Evolutionary conservation across 2,329 filamentous ascomycete genomes (phyloP).

Genomic region (Diplodia sapinea): DNA sequence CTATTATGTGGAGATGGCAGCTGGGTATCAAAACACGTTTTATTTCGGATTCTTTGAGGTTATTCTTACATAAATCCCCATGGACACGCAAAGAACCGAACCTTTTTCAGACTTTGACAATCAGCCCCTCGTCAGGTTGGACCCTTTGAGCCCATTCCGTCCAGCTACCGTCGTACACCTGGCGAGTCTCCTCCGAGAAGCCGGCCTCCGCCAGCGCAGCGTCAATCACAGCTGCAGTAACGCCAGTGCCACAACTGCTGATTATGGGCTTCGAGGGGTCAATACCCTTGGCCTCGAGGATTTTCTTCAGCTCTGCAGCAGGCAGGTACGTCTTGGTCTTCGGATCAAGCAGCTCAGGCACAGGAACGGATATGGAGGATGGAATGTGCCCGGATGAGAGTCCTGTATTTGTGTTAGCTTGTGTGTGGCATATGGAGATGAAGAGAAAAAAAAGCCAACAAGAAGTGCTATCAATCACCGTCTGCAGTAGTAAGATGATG

Average conservation of each 20-base stretch:
- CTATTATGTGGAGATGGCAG: no score
- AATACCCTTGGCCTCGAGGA: conserved; percentile 82
- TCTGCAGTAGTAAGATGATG: not conserved
- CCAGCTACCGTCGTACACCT: conserved; percentile 96
- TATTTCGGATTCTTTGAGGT: conserved; percentile 2
- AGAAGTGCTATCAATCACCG: not conserved
- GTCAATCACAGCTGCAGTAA: conserved; percentile 90
- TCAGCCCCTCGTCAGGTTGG: conserved; percentile 65
- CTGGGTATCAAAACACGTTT: conserved; percentile 15
- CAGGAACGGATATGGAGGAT: conserved; percentile 81
- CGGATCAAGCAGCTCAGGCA: conserved; percentile 79
- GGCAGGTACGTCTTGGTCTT: conserved; percentile 81
- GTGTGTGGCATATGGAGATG: not conserved
- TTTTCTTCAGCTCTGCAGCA: conserved; percentile 69
- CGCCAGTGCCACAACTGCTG: conserved; percentile 88
- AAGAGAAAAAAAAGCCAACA: not conserved
- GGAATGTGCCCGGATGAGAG: conserved; percentile 92
- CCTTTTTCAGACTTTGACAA: conserved; percentile 55
- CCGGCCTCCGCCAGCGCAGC: conserved; percentile 81
- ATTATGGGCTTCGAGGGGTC: conserved; percentile 82
- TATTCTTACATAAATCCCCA: conserved; percentile 13
- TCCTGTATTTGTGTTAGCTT: conserved; percentile 37
- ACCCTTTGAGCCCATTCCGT: conserved; percentile 81
- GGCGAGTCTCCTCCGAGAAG: conserved; percentile 71
- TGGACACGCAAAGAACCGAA: not conserved